phyloP scores from a whole-genome alignment of 306 rosid species.

The Betula pendula region DNA sequence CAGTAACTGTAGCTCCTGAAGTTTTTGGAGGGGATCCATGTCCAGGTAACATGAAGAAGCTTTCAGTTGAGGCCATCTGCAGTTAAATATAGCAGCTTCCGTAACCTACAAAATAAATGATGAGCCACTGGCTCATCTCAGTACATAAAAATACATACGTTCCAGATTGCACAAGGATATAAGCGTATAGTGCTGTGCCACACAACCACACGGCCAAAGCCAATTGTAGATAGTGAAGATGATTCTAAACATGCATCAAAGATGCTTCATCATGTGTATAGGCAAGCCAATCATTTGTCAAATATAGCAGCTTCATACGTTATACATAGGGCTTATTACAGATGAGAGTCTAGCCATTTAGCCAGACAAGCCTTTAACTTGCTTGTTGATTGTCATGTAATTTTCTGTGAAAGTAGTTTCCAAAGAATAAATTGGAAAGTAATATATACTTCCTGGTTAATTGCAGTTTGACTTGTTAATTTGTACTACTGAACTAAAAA shows the following conservation, averaged over 20 bases:
- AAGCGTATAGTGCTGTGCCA: conserved; percentile 12
- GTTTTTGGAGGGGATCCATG: conserved; percentile 72
- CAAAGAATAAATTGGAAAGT: conserved; percentile 31
- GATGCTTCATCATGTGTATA: conserved; percentile 29
- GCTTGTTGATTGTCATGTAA: conserved; percentile 17
- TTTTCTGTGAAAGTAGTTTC: conserved; percentile 21
- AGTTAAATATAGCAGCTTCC: conserved; percentile 28
- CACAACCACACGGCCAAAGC: conserved; percentile 8
- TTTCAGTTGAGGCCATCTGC: conserved; percentile 60
- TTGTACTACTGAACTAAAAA: not conserved
- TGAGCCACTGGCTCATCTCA: conserved; percentile 24
- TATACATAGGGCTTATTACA: conserved; percentile 35
- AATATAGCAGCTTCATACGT: conserved; percentile 34
- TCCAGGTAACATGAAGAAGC: conserved; percentile 51
- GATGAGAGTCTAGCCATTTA: not conserved
- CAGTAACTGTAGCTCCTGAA: conserved; percentile 48
- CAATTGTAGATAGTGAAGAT: conserved; percentile 49
- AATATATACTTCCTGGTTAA: conserved; percentile 13
- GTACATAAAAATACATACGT: conserved; percentile 13
- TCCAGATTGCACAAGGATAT: conserved; percentile 9
- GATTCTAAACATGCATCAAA: conserved; percentile 28
- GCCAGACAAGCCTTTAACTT: conserved; percentile 19
- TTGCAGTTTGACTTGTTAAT: not conserved
- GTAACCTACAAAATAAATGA: conserved; percentile 29
- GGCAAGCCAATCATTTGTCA: conserved; percentile 28